Evolutionary conservation across 345 rosid genomes (phyloP), one percentile per base, ranked within the genome.

Genomic region (Linum trigynum): DNA sequence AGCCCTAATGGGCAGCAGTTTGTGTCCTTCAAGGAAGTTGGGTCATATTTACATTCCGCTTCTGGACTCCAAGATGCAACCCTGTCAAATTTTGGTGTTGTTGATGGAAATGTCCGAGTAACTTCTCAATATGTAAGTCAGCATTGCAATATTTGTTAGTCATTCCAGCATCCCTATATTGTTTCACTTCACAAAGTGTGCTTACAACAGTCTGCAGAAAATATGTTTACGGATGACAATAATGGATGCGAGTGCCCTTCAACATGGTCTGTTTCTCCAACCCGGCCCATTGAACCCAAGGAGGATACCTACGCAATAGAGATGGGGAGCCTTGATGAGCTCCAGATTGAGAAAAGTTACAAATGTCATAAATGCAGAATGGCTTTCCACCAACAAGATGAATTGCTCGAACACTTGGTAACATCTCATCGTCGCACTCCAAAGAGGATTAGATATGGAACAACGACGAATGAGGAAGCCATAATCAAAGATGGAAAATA

Each of bases 1-100:
- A 90, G 97, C 84, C 94, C 94, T 77, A 75, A 79, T 42, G 91
- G 90, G 65, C 82, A 71, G 68, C 84, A 84, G 86, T 85, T 87
- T 79, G 82, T 73, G 70, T 78, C 91, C 78, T 82, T 80, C 90
- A 79, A 85, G 77, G 90, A 83, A 70, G 86, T 82, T 60, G 81
- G 84, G n/a, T 67, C 74, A 2, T 78, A 80, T 74, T 71, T 90
- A 71, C 81, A 70, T 60, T 76, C 82, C 32, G 45, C 55, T 53
- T 40, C 39, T 64, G 78, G 73, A 66, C 67, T 73, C 55, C 72
- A 32, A 67, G 84, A 62, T 69, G 73, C 72, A 71, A 78, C 70
- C 71, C 66, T 39, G 72, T 55, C 48, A 53, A 64, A 42, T 64
- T 57, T 50, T 5, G 69, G 67, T 69, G 78, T 40, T 48, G 37